A percentile compares a stretch with the other conserved stretches of the same genome.
These are phyloP conservation scores for Thalassiosira exigua DNA, from an alignment of 352 stramenopile genomes.

Conservation along the genomic window DNA sequence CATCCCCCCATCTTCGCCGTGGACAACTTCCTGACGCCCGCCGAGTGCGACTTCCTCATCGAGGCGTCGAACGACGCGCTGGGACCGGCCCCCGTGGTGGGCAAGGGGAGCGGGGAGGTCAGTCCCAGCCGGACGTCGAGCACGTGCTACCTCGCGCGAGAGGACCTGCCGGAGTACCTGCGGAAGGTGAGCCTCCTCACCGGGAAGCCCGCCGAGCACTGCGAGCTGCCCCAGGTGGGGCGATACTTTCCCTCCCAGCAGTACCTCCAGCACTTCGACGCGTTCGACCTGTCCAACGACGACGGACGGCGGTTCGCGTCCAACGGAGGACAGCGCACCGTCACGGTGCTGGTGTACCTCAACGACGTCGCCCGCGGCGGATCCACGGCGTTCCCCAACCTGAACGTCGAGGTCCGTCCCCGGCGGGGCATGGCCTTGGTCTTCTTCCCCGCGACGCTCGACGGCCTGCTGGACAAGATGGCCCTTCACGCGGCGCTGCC, in stretches of 20 bases:
- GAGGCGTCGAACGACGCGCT: slow-evolving; percentile 65
- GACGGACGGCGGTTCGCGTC: too few species aligned
- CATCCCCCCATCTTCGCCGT: slow-evolving; percentile 81
- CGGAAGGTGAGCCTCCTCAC: slow-evolving; percentile 82
- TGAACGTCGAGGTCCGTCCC: slow-evolving; percentile 67
- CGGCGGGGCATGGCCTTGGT: slow-evolving; percentile 76
- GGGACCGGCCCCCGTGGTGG: slow-evolving; percentile 76
- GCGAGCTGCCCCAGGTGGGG: slow-evolving; percentile 85
- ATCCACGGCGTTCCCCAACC: slow-evolving; percentile 9
- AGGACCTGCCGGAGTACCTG: slow-evolving; percentile 82
- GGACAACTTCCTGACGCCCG: slow-evolving; percentile 78
- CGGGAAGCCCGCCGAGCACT: slow-evolving; percentile 80
- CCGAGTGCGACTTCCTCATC: slow-evolving; percentile 85
- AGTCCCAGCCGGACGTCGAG: slow-evolving; percentile 73
- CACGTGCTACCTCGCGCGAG: slow-evolving; percentile 83
- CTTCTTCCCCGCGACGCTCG: slow-evolving; percentile 82
- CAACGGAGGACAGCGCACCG: slow-evolving; percentile 69
- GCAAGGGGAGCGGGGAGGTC: slow-evolving; percentile 61
- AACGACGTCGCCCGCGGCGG: slow-evolving; percentile 76
- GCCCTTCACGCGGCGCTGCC: slow-evolving; percentile 79
- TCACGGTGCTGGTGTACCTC: slow-evolving; percentile 82
- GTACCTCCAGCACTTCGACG: slow-evolving; percentile 83
- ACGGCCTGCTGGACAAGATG: slow-evolving; percentile 77
- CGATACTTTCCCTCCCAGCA: slow-evolving; percentile 76
- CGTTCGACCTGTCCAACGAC: slow-evolving; percentile 62